Conservation (phyloP, 345 rosid species). For the sweet orange (Citrus sinensis) region DNA sequence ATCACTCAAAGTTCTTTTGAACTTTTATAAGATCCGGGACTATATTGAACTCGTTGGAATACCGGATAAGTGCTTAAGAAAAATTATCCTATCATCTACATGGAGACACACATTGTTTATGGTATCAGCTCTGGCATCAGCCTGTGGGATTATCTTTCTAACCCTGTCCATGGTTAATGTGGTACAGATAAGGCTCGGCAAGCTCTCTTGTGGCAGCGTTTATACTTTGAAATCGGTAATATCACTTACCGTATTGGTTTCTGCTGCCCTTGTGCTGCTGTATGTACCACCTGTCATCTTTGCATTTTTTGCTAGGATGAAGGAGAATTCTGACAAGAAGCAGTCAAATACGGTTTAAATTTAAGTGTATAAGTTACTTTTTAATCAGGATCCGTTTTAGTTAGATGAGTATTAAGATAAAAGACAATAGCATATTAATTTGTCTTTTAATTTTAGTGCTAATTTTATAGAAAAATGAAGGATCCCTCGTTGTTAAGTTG, state of each 20-base stretch:
- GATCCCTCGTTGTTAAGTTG: no score
- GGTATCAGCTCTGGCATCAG: neutral
- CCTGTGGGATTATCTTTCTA: neutral
- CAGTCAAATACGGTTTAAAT: no score
- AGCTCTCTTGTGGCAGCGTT: constrained; percentile 7
- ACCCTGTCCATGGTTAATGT: constrained; percentile 21
- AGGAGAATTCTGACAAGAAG: no score
- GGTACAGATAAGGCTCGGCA: constrained; percentile 16
- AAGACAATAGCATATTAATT: no score
- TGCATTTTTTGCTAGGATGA: no score
- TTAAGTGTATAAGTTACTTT: no score
- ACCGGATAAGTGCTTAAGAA: neutral
- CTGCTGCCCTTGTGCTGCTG: neutral
- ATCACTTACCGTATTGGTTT: constrained; percentile 4
- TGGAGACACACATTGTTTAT: neutral
- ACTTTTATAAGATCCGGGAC: neutral
- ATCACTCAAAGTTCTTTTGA: constrained; percentile 25
- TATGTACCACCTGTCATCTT: neutral
- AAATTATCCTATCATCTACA: neutral
- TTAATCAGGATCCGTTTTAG: no score
- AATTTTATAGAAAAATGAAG: no score
- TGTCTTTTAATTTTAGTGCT: no score
- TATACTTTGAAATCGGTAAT: neutral
- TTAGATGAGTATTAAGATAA: no score
- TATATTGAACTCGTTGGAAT: neutral